Percentiles rank a stretch among this genome's conserved stretches.
Evolutionary conservation across 768 basidiomycete species (phyloP).

Genomic region (Gymnopilus dilepis): DNA sequence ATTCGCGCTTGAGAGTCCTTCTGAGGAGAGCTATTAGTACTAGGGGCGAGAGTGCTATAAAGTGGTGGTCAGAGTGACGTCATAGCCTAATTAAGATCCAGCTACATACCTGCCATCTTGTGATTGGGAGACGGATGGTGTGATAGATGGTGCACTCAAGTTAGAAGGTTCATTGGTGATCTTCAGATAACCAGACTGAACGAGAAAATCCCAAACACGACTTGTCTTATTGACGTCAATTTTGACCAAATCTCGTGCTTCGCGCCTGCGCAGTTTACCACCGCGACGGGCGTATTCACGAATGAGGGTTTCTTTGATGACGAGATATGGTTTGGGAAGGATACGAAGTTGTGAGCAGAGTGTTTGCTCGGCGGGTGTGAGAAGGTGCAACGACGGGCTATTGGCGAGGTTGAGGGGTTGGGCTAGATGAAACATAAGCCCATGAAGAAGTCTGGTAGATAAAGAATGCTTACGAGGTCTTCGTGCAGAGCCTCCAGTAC

Average conservation of each 20-base stretch:
- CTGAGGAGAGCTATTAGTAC: slow-evolving; percentile 39
- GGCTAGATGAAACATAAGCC: slow-evolving; percentile 33
- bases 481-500: slow-evolving; percentile 44
- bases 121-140: slow-evolving; percentile 35
- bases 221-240: slow-evolving; percentile 94
- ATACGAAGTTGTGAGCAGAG: slow-evolving; percentile 91
- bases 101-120: slow-evolving; percentile 44
- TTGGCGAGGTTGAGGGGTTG: slow-evolving; percentile 89
- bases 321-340: slow-evolving; percentile 92
- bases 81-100: slow-evolving; percentile 1
- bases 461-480: slow-evolving; percentile 45
- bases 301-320: slow-evolving; percentile 94
- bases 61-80: slow-evolving; percentile 10
- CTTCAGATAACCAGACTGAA: slow-evolving; percentile 81
- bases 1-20: slow-evolving; percentile 36
- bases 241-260: slow-evolving; percentile 89
- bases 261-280: slow-evolving; percentile 85
- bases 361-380: slow-evolving; percentile 85
- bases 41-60: slow-evolving; percentile 27
- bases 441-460: background rate
- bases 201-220: slow-evolving; percentile 92
- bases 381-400: slow-evolving; percentile 86
- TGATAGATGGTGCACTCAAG: slow-evolving; percentile 48
- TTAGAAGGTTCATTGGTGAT: slow-evolving; percentile 59
- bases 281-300: slow-evolving; percentile 91